phyloP scores from a whole-genome alignment of 2,329 filamentous ascomycete genomes.

The Metarhizium guizhouense region DNA sequence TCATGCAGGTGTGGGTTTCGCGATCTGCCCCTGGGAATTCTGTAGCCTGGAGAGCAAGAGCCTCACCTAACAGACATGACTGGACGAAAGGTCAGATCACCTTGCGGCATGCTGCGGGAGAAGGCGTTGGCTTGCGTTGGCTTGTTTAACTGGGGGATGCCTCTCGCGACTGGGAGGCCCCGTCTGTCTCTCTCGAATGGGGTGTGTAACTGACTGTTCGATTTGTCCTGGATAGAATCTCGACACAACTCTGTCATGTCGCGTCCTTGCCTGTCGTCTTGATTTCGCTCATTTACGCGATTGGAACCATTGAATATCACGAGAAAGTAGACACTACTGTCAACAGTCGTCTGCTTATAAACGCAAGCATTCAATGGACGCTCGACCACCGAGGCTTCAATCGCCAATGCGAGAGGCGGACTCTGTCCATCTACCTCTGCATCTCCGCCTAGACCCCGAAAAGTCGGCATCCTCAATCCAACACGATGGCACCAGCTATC shows the following conservation, averaged over 20 bases:
- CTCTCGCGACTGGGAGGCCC: not conserved
- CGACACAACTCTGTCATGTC: not conserved
- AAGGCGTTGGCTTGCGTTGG: not conserved
- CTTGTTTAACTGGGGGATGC: not conserved
- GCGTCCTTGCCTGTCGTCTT: not conserved
- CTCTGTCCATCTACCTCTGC: constrained; percentile 2
- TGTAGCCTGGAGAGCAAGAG: not conserved
- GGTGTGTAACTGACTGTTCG: not conserved
- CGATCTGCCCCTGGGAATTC: constrained; percentile 1
- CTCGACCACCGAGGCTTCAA: constrained; percentile 1
- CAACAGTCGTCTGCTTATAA: no score
- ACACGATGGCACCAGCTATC: constrained; percentile 2
- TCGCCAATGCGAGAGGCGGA: constrained; percentile 5
- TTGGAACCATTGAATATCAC: not conserved
- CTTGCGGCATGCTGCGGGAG: not conserved
- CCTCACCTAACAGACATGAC: not conserved
- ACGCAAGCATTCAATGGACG: constrained; percentile 7
- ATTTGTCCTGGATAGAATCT: not conserved
- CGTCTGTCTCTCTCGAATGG: not conserved
- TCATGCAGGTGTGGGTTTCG: not conserved
- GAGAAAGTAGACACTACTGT: no score
- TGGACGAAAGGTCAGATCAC: not conserved
- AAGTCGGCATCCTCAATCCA: no score
- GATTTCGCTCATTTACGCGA: not conserved
- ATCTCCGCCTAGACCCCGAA: constrained; percentile 11